A percentile compares a stretch with the other conserved stretches of the same genome.
Evolutionary conservation across 176 grass and related monocot genomes (phyloP).

Genomic region (Luzula sylvatica): DNA sequence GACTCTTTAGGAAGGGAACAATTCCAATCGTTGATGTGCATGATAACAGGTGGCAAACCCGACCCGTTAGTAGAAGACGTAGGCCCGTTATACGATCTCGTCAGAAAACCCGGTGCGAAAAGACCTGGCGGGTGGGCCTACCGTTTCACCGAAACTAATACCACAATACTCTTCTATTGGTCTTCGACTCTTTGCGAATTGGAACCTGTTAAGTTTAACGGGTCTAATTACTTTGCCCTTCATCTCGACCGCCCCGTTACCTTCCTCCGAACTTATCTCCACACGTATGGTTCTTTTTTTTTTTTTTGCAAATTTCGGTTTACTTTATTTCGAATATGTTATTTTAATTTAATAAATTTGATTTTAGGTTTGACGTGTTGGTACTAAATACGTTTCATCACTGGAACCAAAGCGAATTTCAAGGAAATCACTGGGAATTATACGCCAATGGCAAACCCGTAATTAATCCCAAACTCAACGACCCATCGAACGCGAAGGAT

Average conservation of each 20-base stretch:
- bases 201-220: conserved; percentile 46
- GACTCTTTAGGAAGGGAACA: conserved; percentile 97
- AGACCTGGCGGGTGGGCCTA: conserved; percentile 95
- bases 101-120: conserved; percentile 67
- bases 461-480: conserved; percentile 29
- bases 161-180: conserved; percentile 96
- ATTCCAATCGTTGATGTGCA: conserved; percentile 97
- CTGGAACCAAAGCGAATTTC: conserved; percentile 96
- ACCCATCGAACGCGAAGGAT: conserved; percentile 57
- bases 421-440: conserved; percentile 69
- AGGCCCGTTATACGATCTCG: conserved; percentile 61
- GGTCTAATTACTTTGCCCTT: conserved; percentile 49
- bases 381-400: conserved; percentile 96
- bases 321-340: background rate
- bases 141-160: conserved; percentile 62
- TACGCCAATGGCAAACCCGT: conserved; percentile 51
- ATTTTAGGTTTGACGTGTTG: conserved; percentile 54
- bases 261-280: conserved; percentile 67
- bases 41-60: conserved; percentile 63
- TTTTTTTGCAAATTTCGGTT: background rate
- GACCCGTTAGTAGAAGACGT: conserved; percentile 58
- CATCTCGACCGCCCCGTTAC: conserved; percentile 86
- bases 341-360: background rate
- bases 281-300: background rate
- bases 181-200: conserved; percentile 90